Percentiles rank a stretch among this genome's conserved stretches.
These are phyloP conservation scores for Lodderomyces metapsilosis DNA, from an alignment of 1,139 yeast species.

Conservation along the genomic window DNA sequence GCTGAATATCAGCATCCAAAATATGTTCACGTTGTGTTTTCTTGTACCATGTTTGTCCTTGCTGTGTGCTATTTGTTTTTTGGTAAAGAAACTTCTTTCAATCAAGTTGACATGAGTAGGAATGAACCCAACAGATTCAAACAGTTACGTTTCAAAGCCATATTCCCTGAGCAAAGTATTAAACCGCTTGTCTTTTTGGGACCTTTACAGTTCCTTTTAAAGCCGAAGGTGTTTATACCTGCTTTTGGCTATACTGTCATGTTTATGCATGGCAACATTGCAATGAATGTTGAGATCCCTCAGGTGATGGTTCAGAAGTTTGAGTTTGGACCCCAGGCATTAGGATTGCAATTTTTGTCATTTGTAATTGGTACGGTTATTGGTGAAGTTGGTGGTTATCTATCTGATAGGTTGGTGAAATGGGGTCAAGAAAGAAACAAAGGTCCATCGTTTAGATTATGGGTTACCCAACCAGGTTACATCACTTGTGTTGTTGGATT, in stretches of 20 bases:
- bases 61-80: conserved; percentile 16
- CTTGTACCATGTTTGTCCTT: conserved; percentile 17
- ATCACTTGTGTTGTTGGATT: conserved; percentile 16
- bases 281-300: conserved; percentile 20
- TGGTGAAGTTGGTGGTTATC: conserved; percentile 22
- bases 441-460: conserved; percentile 14
- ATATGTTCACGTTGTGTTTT: conserved; percentile 18
- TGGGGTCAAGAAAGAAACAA: conserved; percentile 9
- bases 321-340: conserved; percentile 17
- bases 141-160: conserved; percentile 8
- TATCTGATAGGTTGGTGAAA: conserved; percentile 18
- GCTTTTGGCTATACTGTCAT: conserved; percentile 18
- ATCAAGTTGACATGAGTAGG: conserved; percentile 9
- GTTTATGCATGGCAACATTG: conserved; percentile 20
- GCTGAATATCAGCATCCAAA: conserved; percentile 15
- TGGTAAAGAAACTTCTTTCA: conserved; percentile 20
- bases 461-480: conserved; percentile 20
- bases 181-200: conserved; percentile 9
- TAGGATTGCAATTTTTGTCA: conserved; percentile 20
- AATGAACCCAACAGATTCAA: conserved; percentile 10
- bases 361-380: conserved; percentile 18
- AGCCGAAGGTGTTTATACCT: conserved; percentile 14
- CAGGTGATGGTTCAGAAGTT: conserved; percentile 17
- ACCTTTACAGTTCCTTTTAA: conserved; percentile 14
- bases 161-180: conserved; percentile 10